Evolutionary conservation across 768 basidiomycete species (phyloP).

Genomic region (Tricholoma saponaceum): DNA sequence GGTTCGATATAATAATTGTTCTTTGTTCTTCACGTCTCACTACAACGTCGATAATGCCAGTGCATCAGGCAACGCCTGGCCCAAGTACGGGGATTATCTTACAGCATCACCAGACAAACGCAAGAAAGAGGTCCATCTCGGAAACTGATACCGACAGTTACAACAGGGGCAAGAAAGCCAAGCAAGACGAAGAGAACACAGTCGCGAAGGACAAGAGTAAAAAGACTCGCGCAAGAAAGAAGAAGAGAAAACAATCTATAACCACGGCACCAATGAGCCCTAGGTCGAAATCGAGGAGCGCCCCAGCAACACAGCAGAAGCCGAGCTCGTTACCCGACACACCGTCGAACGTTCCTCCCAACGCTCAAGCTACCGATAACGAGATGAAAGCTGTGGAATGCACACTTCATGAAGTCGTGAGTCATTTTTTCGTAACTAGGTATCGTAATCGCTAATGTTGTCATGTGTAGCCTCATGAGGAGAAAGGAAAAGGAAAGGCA

Average conservation of each 20-base stretch:
- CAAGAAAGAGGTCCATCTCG: slow-evolving; percentile 29
- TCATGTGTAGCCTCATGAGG: slow-evolving; percentile 19
- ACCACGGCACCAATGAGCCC: slow-evolving; percentile 14
- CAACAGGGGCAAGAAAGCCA: slow-evolving; percentile 26
- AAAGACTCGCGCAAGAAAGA: slow-evolving; percentile 28
- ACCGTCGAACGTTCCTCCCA: not conserved
- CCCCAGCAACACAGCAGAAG: slow-evolving; percentile 8
- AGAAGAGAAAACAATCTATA: slow-evolving; percentile 33
- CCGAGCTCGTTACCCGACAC: not conserved
- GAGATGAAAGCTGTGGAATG: slow-evolving; percentile 1
- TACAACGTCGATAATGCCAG: slow-evolving; percentile 15
- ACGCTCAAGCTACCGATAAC: slow-evolving; percentile 1
- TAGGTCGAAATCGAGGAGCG: slow-evolving; percentile 12
- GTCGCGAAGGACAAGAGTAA: slow-evolving; percentile 23
- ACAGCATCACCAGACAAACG: slow-evolving; percentile 20
- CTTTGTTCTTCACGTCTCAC: not conserved
- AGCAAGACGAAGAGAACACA: slow-evolving; percentile 16
- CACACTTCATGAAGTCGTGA: slow-evolving; percentile 14
- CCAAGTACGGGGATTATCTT: slow-evolving; percentile 21
- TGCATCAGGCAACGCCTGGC: slow-evolving; percentile 33
- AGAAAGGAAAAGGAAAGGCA: slow-evolving; percentile 39
- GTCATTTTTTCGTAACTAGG: slow-evolving; percentile 3
- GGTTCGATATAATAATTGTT: not conserved
- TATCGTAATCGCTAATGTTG: not conserved
- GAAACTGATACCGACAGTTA: slow-evolving; percentile 22